Conservation (phyloP, 352 stramenopile species). For the Phytophthora foliorum region DNA sequence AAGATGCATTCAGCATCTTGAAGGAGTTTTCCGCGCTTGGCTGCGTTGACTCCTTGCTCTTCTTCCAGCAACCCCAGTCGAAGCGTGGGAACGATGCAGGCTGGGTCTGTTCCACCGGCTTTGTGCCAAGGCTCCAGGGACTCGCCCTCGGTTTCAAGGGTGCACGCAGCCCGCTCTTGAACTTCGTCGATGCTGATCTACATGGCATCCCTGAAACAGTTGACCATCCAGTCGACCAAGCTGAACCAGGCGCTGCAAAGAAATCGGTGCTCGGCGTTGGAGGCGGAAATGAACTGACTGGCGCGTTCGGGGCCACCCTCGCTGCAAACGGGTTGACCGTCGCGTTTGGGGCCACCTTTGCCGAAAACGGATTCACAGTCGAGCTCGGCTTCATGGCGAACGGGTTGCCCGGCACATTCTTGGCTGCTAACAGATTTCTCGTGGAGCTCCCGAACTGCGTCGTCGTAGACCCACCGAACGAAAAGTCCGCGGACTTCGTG, state of each 20-base stretch:
- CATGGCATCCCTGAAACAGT: background rate
- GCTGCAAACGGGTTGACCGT: constrained; percentile 15
- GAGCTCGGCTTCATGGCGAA: background rate
- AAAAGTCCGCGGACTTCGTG: background rate
- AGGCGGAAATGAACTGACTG: constrained; percentile 1
- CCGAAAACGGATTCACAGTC: constrained; percentile 15
- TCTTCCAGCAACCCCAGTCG: constrained; percentile 17
- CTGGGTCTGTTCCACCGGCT: background rate
- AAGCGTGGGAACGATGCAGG: constrained; percentile 4
- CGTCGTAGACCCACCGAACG: background rate
- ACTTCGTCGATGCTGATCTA: constrained; percentile 15
- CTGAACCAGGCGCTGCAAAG: constrained; percentile 3
- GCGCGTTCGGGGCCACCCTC: background rate
- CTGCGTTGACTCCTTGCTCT: constrained; percentile 2
- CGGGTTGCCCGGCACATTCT: background rate
- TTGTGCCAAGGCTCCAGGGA: background rate
- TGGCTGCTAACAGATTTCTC: constrained; percentile 11
- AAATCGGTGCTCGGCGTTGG: constrained; percentile 1
- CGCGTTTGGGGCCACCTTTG: background rate
- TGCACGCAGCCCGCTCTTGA: constrained; percentile 18
- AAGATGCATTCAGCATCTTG: background rate
- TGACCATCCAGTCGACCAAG: constrained; percentile 6
- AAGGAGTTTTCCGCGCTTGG: background rate
- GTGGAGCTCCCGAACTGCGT: background rate
- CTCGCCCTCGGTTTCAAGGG: constrained; percentile 9